These are phyloP conservation scores for Microbotryomycetes sp. DNA, from an alignment of 1,284 basidiomycete genomes.

Conservation along the genomic window DNA sequence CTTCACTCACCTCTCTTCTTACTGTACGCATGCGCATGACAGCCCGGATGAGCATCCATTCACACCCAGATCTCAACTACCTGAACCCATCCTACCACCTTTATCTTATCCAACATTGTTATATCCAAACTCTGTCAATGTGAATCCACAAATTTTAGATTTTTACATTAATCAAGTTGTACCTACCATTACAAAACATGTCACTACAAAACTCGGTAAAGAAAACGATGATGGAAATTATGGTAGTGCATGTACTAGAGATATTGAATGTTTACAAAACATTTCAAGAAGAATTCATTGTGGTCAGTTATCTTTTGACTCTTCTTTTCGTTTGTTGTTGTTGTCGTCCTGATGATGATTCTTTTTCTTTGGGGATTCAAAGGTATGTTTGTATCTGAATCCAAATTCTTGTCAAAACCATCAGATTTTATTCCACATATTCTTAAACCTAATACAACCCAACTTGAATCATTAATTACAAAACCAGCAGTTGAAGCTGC, in stretches of 20 bases:
- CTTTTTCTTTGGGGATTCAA: too few relatives aligned
- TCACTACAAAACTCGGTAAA: slow-evolving; percentile 57
- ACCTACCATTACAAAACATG: slow-evolving; percentile 67
- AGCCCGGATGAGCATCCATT: slow-evolving; percentile 98
- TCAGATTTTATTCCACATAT: slow-evolving; percentile 88
- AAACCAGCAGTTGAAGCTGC: slow-evolving; percentile 91
- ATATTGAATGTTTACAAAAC: slow-evolving; percentile 88
- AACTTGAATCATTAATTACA: slow-evolving; percentile 73
- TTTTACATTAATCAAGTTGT: slow-evolving; percentile 80
- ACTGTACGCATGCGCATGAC: slow-evolving; percentile 4
- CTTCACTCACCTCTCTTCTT: slow-evolving; percentile 2
- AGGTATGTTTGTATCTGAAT: slow-evolving; percentile 99
- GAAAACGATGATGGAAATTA: slow-evolving; percentile 89
- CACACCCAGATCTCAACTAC: slow-evolving; percentile 63
- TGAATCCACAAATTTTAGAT: slow-evolving; percentile 75
- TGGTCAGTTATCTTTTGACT: slow-evolving; percentile 53
- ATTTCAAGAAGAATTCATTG: slow-evolving; percentile 96
- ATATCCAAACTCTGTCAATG: slow-evolving; percentile 69
- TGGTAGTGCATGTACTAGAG: slow-evolving; percentile 86
- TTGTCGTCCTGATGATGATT: background rate
- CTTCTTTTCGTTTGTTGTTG: too few relatives aligned
- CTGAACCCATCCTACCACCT: slow-evolving; percentile 71
- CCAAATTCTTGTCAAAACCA: slow-evolving; percentile 82
- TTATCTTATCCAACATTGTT: slow-evolving; percentile 72
- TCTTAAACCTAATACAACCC: slow-evolving; percentile 62